phyloP scores from a whole-genome alignment of 2,329 filamentous ascomycete genomes.

The Endoconidiophora laricicola region DNA sequence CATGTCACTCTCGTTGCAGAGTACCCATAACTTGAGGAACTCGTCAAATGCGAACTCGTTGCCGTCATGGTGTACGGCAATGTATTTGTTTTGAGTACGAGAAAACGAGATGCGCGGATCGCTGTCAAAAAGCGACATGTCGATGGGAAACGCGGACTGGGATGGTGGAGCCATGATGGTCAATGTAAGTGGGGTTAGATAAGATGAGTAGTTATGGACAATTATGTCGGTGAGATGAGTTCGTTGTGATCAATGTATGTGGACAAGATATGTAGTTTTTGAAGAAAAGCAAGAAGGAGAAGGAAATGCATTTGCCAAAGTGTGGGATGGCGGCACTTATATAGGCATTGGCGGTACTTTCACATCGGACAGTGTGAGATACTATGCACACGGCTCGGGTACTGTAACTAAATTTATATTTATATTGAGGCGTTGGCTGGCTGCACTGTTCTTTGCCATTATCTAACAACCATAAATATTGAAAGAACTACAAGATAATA shows the following conservation, averaged over 20 bases:
- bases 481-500: too few species aligned
- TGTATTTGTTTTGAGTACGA: slow-evolving; percentile 64
- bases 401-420: too few species aligned
- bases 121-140: slow-evolving; percentile 51
- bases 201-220: background rate
- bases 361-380: too few species aligned
- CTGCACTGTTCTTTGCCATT: too few species aligned
- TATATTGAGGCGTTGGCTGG: too few species aligned
- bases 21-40: slow-evolving; percentile 57
- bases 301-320: too few species aligned
- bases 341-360: too few species aligned
- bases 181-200: background rate
- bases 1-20: slow-evolving; percentile 28
- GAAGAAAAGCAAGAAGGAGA: too few species aligned
- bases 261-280: background rate
- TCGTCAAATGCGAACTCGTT: slow-evolving; percentile 72
- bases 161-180: slow-evolving; percentile 4
- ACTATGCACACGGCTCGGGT: too few species aligned
- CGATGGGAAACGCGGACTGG: slow-evolving; percentile 31
- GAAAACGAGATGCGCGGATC: slow-evolving; percentile 80
- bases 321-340: too few species aligned
- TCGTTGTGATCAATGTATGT: background rate
- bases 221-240: background rate
- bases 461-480: too few species aligned
- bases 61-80: slow-evolving; percentile 71